Evolutionary conservation across 306 rosid genomes (phyloP).

Genomic region (Castanea mollissima): DNA sequence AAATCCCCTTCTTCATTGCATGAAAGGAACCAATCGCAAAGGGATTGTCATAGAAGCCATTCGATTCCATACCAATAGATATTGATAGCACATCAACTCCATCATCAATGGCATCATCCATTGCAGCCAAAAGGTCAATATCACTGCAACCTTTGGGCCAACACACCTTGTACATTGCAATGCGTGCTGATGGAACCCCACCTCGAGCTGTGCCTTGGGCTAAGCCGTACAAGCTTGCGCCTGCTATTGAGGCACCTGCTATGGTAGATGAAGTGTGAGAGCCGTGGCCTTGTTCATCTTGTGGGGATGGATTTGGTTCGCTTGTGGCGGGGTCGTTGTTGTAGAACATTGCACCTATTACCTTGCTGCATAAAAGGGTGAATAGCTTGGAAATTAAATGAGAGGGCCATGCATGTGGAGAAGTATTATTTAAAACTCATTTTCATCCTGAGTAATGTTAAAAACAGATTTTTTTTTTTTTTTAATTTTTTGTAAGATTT

Average conservation of each 20-base stretch:
- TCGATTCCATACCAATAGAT: too few species aligned
- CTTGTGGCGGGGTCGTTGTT: too few species aligned
- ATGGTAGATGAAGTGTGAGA: conserved; percentile 62
- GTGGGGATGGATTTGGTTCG: conserved; percentile 22
- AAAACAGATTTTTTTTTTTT: too few species aligned
- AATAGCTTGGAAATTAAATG: too few species aligned
- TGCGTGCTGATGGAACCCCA: conserved; percentile 32
- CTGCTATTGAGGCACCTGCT: conserved; percentile 32
- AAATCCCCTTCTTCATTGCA: conserved; percentile 54
- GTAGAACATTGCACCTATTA: too few species aligned
- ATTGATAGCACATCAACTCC: too few species aligned
- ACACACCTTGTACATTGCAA: background rate
- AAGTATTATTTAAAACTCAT: too few species aligned
- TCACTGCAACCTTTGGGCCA: conserved; percentile 65
- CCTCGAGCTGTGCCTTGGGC: conserved; percentile 77
- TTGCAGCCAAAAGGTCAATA: conserved; percentile 62
- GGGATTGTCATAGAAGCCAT: too few species aligned
- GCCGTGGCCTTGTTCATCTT: conserved; percentile 66
- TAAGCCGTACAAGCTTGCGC: conserved; percentile 29
- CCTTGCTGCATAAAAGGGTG: too few species aligned
- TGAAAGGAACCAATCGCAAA: background rate
- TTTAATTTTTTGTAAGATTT: too few species aligned
- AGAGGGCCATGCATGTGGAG: too few species aligned
- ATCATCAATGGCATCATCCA: conserved; percentile 78
- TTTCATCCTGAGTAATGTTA: too few species aligned